Evolutionary conservation across 2,329 filamentous ascomycete species (phyloP), one percentile per base, ranked within the genome.

Genomic region (Metarhizium album): DNA sequence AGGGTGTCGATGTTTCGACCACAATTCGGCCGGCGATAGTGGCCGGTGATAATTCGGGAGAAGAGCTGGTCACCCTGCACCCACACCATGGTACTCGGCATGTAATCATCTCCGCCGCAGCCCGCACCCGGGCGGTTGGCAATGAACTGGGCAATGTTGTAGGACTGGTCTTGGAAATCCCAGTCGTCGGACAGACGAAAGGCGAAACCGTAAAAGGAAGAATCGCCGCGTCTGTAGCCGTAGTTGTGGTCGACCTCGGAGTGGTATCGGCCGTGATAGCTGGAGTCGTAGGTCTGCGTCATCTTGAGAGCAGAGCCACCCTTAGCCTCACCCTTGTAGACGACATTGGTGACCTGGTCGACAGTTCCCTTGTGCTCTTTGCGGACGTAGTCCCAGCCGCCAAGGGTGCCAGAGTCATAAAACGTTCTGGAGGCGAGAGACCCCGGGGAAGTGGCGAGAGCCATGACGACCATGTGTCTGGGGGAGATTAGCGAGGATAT

Each of bases 61-160:
- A 61, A 59, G 6, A 76, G 67, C 62, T 71, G 64, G 58, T 70
- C 58, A 7, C 70, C 70, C 29, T 62, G 58, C 49, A 76, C 55
- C 68, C 69, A 75, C 40, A 77, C 53, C 74, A 76, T 74, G 49
- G 65, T 70, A 16, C 65, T 67, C 1, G 73, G 74, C 72, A 75
- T 75, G 57, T 63, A 76, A 50, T 70, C 66, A 53, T 76, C 70
- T 51, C 54, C 64, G 49, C 58, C 65, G 55, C 72, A 74, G 45
- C 64, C 62, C 3, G 67, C 63, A 53, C 68, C 66, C 1, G 61
- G 60, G 53, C 75, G 74, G 54, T 75, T 66, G 50, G 72, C 71
- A 55, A 76, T 76, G 64, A 76, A 77, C 61, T 77, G 74, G 0
- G 68, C 71, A 43, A 76, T 59, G 62, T 75, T 74, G 62, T 71